phyloP scores from a whole-genome alignment of 1,139 yeast species.

The Taphrina confusa region DNA sequence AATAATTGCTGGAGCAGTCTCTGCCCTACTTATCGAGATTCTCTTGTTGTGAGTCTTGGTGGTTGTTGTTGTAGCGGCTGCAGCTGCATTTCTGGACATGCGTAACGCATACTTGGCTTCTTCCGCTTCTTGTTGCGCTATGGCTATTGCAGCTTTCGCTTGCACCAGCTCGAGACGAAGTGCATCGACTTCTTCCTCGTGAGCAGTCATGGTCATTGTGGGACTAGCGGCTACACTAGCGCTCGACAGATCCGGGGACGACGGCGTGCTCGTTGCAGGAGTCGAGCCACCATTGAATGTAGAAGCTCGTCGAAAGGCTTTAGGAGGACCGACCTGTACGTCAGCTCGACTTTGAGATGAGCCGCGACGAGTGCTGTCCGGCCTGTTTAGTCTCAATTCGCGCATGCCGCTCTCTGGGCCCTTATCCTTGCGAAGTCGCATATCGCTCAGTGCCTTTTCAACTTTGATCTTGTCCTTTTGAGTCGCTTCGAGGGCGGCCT shows the following conservation, averaged over 20 bases:
- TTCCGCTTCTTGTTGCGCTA: conserved; percentile 33
- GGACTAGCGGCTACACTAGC: background rate
- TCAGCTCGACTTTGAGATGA: conserved; percentile 14
- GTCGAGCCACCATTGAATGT: conserved; percentile 2
- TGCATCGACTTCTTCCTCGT: conserved; percentile 34
- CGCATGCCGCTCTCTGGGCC: conserved; percentile 38
- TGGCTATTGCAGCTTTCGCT: conserved; percentile 31
- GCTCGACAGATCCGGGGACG: conserved; percentile 2
- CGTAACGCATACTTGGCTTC: conserved; percentile 32
- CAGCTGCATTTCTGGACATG: conserved; percentile 8
- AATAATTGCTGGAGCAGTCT: conserved; percentile 7
- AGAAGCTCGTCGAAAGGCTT: conserved; percentile 21
- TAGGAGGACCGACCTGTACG: background rate
- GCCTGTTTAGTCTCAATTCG: conserved; percentile 40
- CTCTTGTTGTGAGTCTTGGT: conserved; percentile 1
- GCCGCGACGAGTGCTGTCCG: conserved; percentile 33
- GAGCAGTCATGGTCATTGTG: background rate
- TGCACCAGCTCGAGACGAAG: conserved; percentile 31
- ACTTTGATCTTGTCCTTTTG: conserved; percentile 36
- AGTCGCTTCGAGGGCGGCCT: conserved; percentile 38
- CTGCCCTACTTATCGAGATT: conserved; percentile 6
- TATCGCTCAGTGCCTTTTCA: conserved; percentile 38
- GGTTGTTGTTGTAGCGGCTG: conserved; percentile 3
- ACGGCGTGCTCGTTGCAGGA: background rate
- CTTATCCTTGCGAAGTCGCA: conserved; percentile 36